Base-by-base conservation (phyloP, 2,329 filamentous ascomycete species). In the Cercospora sp. region DNA sequence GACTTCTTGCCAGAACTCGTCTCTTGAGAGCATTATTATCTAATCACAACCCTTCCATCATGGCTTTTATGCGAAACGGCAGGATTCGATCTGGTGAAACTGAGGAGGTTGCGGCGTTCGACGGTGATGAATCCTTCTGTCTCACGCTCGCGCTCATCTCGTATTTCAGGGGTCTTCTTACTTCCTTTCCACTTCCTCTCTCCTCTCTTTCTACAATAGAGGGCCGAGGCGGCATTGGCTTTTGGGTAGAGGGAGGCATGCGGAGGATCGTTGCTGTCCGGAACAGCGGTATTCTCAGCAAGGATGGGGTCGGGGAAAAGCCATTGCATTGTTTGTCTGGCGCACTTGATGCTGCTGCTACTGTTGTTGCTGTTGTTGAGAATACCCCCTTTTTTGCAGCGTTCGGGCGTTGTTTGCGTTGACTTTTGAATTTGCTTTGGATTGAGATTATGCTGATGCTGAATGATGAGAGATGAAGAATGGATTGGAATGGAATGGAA, bases 311-410 rank as follows among this genome's bases (percentile, higher is more conserved):
- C 4, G 18, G 42, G 6, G 28, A 51, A 63, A 55, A 63, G 48
- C 61, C 48, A 63, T 63, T 55, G 61, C 48, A 39, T 63, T 39
- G 61, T 36, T 57, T 39, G 18, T 39, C 26, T 57, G 28, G 30
- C 12, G 42, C 26, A 30, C 16, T 48, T 61, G 28, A 12, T 23
- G 45, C 10, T 51, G 45, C 7, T 48, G 42, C 39, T 42, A 13
- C 9, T 20, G n/a, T n/a, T 45, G 42, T 18, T 45, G 42, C 42
- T 48, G 20, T 39, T 48, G 51, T 51, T 53, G 45, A 63, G 28
- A 63, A 63, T 63, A 55, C 61, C 61, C 61, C 48, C 20, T 16
- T 55, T 55, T 63, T 63, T 63, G 48, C 61, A 63, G 61, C 61
- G 61, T 63, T 63, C 23, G 36, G 45, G 60, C 48, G 61, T 55